These are phyloP conservation scores for Puccinia novopanici DNA, from an alignment of 1,284 basidiomycete genomes.

Conservation along the genomic window DNA sequence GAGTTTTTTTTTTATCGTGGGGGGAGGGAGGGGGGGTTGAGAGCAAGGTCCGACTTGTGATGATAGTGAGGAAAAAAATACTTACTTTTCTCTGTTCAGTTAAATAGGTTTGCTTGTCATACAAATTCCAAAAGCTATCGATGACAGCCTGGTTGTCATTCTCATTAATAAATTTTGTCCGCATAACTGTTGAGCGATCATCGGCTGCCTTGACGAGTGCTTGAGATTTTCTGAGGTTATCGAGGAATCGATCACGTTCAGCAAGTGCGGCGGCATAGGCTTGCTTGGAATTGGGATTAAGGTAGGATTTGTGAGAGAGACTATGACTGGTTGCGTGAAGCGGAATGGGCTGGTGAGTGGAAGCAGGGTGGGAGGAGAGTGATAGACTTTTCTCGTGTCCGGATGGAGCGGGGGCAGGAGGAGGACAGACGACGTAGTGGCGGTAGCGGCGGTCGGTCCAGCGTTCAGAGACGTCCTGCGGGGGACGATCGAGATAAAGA, in stretches of 20 bases:
- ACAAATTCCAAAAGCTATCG: constrained; percentile 50
- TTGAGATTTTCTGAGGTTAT: constrained; percentile 81
- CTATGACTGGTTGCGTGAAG: constrained; percentile 79
- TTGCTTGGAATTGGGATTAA: constrained; percentile 70
- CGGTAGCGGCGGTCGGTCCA: constrained; percentile 37
- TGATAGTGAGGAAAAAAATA: background rate
- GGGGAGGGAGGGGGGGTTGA: too few species aligned
- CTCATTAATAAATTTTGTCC: constrained; percentile 41
- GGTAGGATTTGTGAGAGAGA: constrained; percentile 73
- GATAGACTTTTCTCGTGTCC: constrained; percentile 70
- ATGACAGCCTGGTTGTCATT: constrained; percentile 16
- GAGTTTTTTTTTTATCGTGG: background rate
- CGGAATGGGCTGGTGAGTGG: constrained; percentile 63
- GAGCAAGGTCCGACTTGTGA: background rate
- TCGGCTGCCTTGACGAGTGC: constrained; percentile 63
- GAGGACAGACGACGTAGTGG: constrained; percentile 44
- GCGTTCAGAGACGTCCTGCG: constrained; percentile 41
- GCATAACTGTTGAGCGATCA: constrained; percentile 49
- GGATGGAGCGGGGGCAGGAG: constrained; percentile 40
- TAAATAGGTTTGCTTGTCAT: constrained; percentile 50
- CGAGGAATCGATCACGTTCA: constrained; percentile 75
- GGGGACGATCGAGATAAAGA: constrained; percentile 54
- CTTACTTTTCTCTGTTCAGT: constrained; percentile 46
- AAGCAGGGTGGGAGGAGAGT: constrained; percentile 73
- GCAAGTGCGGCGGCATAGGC: constrained; percentile 69